Base-by-base conservation (phyloP, 306 rosid genomes). In the Castanospermum australe region DNA sequence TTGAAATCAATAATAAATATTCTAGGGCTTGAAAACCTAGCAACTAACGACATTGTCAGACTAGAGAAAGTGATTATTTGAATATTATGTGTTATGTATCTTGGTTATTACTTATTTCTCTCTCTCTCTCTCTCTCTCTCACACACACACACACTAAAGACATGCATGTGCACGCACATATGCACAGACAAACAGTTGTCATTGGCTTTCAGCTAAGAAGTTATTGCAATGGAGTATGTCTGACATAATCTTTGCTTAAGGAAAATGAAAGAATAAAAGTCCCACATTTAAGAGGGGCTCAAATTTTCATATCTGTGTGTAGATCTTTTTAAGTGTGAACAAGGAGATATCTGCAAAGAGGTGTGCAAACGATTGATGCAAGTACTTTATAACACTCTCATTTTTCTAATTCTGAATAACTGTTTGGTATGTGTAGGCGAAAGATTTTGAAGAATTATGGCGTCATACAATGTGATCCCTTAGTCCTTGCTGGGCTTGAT, bases 401-500 rank as follows among this genome's bases (percentile, higher is more conserved):
- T 18, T 67, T 77, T 54, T 65, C 48, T 69, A 44, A 56, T 57
- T 80, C 77, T 79, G 24, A 62, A 22, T 45, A 67, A 71, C 70
- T 78, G 7, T 77, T 84, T 81, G 76, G 52, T 84, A 54, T 72
- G 71, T 88, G 85, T 56, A 93, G 98, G 92, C 90, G 79, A 79
- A 93, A 83, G 76, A 32, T 84, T 82, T 81, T 80, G 74, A 91
- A 89, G 97, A 93, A 81, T 38, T 91, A 88, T 72, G 98, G 97
- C 20, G 88, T 93, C 79, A 87, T 93, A 57, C 90, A 93, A 79
- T 89, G 97, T 25, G 92, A 93, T 73, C 93, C 98, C 81, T 71
- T 84, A 77, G 84, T 91, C 84, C 92, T 91, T 39, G 73, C 81
- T 22, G 98, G 97, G 81, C 89, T 93, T 83, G 97, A 93, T 73